Evolutionary conservation across 441 rosid species (phyloP).

Genomic region (Euphorbia schlechtendalii): DNA sequence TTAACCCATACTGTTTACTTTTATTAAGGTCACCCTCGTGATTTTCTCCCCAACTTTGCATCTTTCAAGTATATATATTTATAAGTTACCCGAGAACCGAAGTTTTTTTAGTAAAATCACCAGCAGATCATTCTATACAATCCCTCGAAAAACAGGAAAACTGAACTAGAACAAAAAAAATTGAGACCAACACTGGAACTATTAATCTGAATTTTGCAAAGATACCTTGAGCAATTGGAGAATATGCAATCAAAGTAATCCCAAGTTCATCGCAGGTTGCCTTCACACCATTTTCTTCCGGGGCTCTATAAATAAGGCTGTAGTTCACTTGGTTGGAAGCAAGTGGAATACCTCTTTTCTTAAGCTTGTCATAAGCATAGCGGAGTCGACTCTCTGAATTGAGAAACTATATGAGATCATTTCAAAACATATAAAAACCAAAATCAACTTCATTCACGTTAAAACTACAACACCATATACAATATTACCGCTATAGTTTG

Average conservation of each 20-base stretch:
- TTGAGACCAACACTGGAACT: too few relatives aligned
- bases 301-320: slow-evolving; percentile 82
- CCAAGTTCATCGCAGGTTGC: slow-evolving; percentile 93
- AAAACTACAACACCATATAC: neutral
- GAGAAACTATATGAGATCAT: slow-evolving; percentile 6
- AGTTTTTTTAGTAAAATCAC: too few relatives aligned
- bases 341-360: slow-evolving; percentile 82
- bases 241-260: slow-evolving; percentile 84
- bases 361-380: slow-evolving; percentile 67
- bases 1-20: too few relatives aligned
- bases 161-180: too few relatives aligned
- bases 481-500: slow-evolving; percentile 67
- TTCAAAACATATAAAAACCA: neutral
- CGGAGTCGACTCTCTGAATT: slow-evolving; percentile 71
- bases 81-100: too few relatives aligned
- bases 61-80: too few relatives aligned
- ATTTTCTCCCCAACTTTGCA: too few relatives aligned
- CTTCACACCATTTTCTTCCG: slow-evolving; percentile 86
- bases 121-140: too few relatives aligned
- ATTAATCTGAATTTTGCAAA: neutral
- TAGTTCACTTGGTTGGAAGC: slow-evolving; percentile 98
- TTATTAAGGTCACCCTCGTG: too few relatives aligned
- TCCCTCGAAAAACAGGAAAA: too few relatives aligned
- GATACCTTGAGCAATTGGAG: slow-evolving; percentile 91
- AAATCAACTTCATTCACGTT: neutral